These are phyloP conservation scores for Skeletonema costatum DNA, from an alignment of 108 stramenopile genomes.

Conservation along the genomic window DNA sequence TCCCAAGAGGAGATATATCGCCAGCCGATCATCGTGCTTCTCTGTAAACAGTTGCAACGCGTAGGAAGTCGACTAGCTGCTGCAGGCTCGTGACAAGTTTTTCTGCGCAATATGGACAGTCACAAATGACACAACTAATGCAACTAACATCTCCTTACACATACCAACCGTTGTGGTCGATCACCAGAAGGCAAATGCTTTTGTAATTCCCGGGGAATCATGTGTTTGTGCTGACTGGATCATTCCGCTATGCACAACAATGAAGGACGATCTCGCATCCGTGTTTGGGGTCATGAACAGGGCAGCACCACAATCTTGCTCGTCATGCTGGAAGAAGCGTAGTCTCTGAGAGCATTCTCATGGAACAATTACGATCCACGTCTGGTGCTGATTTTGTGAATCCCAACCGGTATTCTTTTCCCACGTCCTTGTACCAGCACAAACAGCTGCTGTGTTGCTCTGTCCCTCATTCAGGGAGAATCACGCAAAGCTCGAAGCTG, in stretches of 20 bases:
- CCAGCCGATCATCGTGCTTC: conserved; percentile 70
- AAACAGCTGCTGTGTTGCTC: conserved; percentile 56
- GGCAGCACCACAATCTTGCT: conserved; percentile 84
- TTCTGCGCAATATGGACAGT: not conserved
- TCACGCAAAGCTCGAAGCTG: conserved; percentile 86
- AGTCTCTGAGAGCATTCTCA: conserved; percentile 55
- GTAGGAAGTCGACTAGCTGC: conserved; percentile 77
- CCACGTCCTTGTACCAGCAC: conserved; percentile 61
- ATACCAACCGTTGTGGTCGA: conserved; percentile 77
- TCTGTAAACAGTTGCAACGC: conserved; percentile 63
- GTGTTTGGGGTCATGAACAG: conserved; percentile 65
- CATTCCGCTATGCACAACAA: conserved; percentile 68
- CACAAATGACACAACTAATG: not conserved
- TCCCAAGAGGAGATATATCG: conserved; percentile 49
- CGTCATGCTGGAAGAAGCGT: conserved; percentile 85
- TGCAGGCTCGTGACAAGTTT: conserved; percentile 58
- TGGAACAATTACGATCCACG: conserved; percentile 55
- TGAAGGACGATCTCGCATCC: conserved; percentile 84
- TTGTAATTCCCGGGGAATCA: conserved; percentile 87
- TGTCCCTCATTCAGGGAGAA: conserved; percentile 77
- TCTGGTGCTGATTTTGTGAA: conserved; percentile 63
- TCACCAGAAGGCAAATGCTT: conserved; percentile 82
- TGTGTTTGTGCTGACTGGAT: conserved; percentile 78
- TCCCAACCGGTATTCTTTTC: conserved; percentile 73
- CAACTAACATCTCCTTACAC: conserved; percentile 45